phyloP scores from a whole-genome alignment of 73 alveolate species.

The Durusdinium trenchii region DNA sequence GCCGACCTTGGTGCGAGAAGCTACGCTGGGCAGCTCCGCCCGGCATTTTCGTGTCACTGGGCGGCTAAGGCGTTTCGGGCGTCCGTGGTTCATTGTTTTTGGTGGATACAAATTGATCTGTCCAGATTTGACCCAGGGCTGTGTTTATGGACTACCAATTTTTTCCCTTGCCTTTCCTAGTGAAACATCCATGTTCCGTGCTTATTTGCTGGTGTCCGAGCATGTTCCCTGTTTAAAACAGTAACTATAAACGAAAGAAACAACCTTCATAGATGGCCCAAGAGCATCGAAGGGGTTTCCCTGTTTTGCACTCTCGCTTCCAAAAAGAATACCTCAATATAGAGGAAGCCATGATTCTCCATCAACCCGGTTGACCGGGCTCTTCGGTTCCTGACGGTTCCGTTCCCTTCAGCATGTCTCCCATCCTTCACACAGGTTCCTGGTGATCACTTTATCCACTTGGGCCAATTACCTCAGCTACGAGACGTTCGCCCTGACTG shows the following conservation, averaged over 20 bases:
- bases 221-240: neutral
- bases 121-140: neutral
- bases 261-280: no score
- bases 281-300: no score
- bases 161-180: neutral
- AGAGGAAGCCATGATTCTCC: neutral
- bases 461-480: constrained; percentile 86
- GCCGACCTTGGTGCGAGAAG: constrained; percentile 25
- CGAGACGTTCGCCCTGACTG: constrained; percentile 41
- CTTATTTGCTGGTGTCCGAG: no score
- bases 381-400: neutral
- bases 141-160: neutral
- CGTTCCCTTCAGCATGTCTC: neutral
- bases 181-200: neutral
- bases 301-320: no score
- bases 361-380: neutral
- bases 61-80: neutral
- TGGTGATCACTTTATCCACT: constrained; percentile 69
- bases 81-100: no score
- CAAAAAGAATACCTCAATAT: no score
- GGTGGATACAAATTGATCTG: neutral
- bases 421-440: neutral
- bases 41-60: constrained; percentile 55
- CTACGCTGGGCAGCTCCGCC: constrained; percentile 79
- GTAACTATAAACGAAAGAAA: neutral